Evolutionary conservation across 164 flowering plant genomes (phyloP).

Genomic region (Vitis amurensis): DNA sequence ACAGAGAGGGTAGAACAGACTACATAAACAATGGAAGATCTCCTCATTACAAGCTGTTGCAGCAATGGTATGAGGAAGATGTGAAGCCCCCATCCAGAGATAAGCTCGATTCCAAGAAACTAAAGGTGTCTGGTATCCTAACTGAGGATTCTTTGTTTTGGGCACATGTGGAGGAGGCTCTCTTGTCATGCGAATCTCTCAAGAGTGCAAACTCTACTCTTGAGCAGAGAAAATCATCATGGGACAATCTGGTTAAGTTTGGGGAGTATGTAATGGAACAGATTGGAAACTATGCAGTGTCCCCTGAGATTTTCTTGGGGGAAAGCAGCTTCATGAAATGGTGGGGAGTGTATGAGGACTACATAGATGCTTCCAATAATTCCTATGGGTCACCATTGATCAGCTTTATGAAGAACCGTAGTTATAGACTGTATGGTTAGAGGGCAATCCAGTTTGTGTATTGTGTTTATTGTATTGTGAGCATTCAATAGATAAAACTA

Average conservation of each 20-base stretch:
- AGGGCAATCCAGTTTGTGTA: too few species aligned
- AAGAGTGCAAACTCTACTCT: slow-evolving; percentile 1
- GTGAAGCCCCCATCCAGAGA: slow-evolving; percentile 1
- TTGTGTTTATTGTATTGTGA: too few species aligned
- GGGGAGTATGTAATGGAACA: slow-evolving; percentile 33
- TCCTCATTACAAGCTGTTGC: slow-evolving; percentile 32
- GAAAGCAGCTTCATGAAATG: slow-evolving; percentile 48
- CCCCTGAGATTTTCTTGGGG: slow-evolving; percentile 43
- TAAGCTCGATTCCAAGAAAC: not conserved
- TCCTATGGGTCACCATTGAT: slow-evolving; percentile 10
- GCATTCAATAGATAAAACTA: too few species aligned
- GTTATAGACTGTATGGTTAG: slow-evolving; percentile 5
- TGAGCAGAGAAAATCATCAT: slow-evolving; percentile 3
- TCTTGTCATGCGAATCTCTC: slow-evolving; percentile 20
- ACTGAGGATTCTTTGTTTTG: slow-evolving; percentile 60
- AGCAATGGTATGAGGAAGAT: slow-evolving; percentile 35
- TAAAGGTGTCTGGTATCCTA: slow-evolving; percentile 10
- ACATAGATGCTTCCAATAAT: slow-evolving; percentile 1
- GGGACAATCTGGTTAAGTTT: slow-evolving; percentile 18
- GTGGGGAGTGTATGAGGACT: slow-evolving; percentile 37
- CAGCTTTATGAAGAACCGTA: slow-evolving; percentile 12
- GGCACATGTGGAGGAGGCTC: slow-evolving; percentile 55
- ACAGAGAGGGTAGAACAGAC: slow-evolving; percentile 14
- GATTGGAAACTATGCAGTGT: slow-evolving; percentile 27
- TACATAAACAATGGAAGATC: slow-evolving; percentile 28